phyloP scores from a whole-genome alignment of 2,329 filamentous ascomycete genomes.

The Fusarium austroafricanum region DNA sequence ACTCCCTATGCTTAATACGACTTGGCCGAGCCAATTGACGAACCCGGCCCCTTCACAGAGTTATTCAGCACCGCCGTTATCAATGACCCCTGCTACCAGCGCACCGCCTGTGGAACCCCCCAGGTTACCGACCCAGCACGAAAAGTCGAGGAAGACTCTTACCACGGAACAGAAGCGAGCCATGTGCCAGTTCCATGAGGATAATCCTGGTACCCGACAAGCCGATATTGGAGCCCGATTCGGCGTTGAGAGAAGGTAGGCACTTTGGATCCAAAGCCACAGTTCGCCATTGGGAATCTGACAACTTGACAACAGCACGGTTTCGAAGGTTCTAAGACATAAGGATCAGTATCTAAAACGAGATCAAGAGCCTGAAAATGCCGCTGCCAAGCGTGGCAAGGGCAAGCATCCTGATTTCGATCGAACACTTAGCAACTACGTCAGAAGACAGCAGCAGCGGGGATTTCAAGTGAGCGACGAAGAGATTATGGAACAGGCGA shows the following conservation, averaged over 20 bases:
- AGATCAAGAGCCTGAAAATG: slow-evolving; percentile 73
- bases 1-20: slow-evolving; percentile 76
- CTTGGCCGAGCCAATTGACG: slow-evolving; percentile 86
- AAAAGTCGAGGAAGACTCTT: slow-evolving; percentile 83
- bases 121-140: slow-evolving; percentile 55
- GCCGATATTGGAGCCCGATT: slow-evolving; percentile 96
- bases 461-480: slow-evolving; percentile 80
- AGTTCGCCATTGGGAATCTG: slow-evolving; percentile 44
- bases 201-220: slow-evolving; percentile 91
- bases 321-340: slow-evolving; percentile 96
- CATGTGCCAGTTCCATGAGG: slow-evolving; percentile 95
- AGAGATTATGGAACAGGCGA: slow-evolving; percentile 86
- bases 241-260: slow-evolving; percentile 96
- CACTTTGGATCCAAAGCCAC: slow-evolving; percentile 18
- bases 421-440: slow-evolving; percentile 88
- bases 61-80: slow-evolving; percentile 69
- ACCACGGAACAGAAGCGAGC: slow-evolving; percentile 89
- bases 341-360: slow-evolving; percentile 94
- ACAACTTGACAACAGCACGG: slow-evolving; percentile 72
- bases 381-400: slow-evolving; percentile 84
- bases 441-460: slow-evolving; percentile 81
- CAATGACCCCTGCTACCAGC: slow-evolving; percentile 68
- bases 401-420: slow-evolving; percentile 92
- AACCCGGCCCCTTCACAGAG: slow-evolving; percentile 67
- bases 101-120: slow-evolving; percentile 56